Conservation (phyloP, 768 basidiomycete species). For the Stropharia rugosoannulata region DNA sequence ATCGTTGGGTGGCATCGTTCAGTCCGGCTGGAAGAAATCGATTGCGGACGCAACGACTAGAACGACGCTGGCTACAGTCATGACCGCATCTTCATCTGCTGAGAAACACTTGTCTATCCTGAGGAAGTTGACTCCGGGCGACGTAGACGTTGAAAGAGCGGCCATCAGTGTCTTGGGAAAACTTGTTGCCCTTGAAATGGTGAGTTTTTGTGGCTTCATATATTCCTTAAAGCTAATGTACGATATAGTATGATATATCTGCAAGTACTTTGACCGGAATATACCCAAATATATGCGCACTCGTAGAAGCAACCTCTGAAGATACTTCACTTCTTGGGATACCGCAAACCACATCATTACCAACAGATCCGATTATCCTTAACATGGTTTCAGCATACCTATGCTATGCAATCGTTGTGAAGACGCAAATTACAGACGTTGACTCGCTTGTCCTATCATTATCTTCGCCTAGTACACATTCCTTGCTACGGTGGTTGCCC, state of each 20-base stretch:
- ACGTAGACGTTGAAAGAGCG: conserved; percentile 72
- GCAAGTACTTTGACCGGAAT: conserved; percentile 44
- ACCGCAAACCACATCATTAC: conserved; percentile 33
- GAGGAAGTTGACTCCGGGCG: conserved; percentile 41
- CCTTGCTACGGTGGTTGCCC: conserved; percentile 56
- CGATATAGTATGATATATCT: conserved; percentile 53
- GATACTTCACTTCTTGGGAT: conserved; percentile 34
- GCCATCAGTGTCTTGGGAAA: conserved; percentile 69
- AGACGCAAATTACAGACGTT: conserved; percentile 10
- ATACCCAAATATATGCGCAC: conserved; percentile 38
- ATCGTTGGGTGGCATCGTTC: conserved; percentile 46
- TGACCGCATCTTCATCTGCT: conserved; percentile 36
- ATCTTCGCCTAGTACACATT: conserved; percentile 20
- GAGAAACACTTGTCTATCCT: conserved; percentile 45
- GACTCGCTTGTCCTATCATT: conserved; percentile 21
- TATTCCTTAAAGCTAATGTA: conserved; percentile 3
- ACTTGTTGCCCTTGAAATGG: conserved; percentile 67
- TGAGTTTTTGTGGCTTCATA: conserved; percentile 35
- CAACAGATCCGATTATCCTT: conserved; percentile 35
- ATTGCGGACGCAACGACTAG: conserved; percentile 22
- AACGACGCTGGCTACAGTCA: conserved; percentile 30
- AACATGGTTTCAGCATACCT: conserved; percentile 63
- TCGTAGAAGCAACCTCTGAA: conserved; percentile 23
- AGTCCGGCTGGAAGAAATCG: conserved; percentile 61
- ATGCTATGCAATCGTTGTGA: conserved; percentile 44